A percentile compares a stretch with the other conserved stretches of the same genome.
phyloP scores from a whole-genome alignment of 768 basidiomycete genomes.

The Tremella mesenterica region DNA sequence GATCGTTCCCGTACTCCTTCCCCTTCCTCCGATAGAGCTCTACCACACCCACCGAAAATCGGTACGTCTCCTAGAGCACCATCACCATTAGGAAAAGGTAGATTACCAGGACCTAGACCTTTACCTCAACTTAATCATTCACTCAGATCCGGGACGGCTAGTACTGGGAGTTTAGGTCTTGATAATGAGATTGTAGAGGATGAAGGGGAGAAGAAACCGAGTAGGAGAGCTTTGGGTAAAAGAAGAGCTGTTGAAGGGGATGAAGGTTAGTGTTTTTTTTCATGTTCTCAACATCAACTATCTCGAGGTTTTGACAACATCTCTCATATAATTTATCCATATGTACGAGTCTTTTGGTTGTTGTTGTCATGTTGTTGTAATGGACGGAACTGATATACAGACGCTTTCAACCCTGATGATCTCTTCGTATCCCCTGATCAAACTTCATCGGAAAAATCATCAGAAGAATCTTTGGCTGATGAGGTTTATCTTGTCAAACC shows the following conservation, averaged over 20 bases:
- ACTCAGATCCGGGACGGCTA: slow-evolving; percentile 1
- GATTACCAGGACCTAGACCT: slow-evolving; percentile 16
- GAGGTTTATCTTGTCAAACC: slow-evolving; percentile 43
- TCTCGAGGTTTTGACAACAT: too few species aligned
- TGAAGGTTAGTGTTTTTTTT: slow-evolving; percentile 44
- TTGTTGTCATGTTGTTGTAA: too few species aligned
- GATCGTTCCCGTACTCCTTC: slow-evolving; percentile 62
- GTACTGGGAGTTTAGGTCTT: slow-evolving; percentile 7
- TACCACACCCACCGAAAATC: slow-evolving; percentile 20
- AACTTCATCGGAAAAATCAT: slow-evolving; percentile 20
- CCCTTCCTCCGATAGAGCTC: slow-evolving; percentile 48
- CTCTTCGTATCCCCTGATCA: slow-evolving; percentile 48
- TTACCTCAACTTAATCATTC: slow-evolving; percentile 18
- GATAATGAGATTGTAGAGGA: slow-evolving; percentile 26
- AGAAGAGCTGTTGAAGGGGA: slow-evolving; percentile 53
- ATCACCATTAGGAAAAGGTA: slow-evolving; percentile 22
- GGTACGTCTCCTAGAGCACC: slow-evolving; percentile 5
- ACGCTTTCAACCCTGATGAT: slow-evolving; percentile 54
- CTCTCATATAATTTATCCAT: slow-evolving; percentile 48
- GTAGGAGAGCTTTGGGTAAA: slow-evolving; percentile 83
- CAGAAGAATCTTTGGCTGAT: slow-evolving; percentile 32
- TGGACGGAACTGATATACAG: too few species aligned
- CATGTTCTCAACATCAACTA: not conserved
- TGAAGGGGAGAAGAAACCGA: slow-evolving; percentile 54
- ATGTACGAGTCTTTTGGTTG: too few species aligned